Conservation (phyloP, 768 basidiomycete genomes). For the Asterophora lycoperdoides region DNA sequence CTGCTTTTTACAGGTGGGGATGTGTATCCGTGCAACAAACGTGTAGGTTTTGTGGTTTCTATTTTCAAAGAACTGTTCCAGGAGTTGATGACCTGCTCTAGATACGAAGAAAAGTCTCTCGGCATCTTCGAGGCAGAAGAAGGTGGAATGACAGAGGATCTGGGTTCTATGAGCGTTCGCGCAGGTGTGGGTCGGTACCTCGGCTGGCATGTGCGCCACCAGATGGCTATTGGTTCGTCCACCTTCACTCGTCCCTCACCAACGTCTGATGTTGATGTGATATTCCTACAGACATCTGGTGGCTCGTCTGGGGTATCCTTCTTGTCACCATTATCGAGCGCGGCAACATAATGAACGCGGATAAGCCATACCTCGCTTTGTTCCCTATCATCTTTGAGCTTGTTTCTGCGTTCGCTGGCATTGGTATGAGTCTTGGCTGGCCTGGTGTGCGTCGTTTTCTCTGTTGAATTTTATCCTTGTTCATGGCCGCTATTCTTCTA, state of each 20-base stretch:
- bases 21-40: conserved; percentile 65
- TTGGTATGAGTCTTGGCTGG: conserved; percentile 67
- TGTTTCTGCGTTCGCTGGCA: conserved; percentile 63
- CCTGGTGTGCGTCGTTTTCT: conserved; percentile 31
- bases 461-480: not conserved
- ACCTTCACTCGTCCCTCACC: not conserved
- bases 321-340: conserved; percentile 69
- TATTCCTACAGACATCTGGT: conserved; percentile 62
- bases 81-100: conserved; percentile 13
- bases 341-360: conserved; percentile 48
- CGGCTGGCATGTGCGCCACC: conserved; percentile 59
- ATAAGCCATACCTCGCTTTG: conserved; percentile 60
- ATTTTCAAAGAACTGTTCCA: not conserved
- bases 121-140: conserved; percentile 56
- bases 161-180: conserved; percentile 31
- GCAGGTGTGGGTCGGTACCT: conserved; percentile 44
- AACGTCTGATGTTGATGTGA: not conserved
- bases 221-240: conserved; percentile 50
- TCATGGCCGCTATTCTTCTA: conserved; percentile 10
- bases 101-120: conserved; percentile 69
- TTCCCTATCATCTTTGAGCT: conserved; percentile 59
- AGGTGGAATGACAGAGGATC: conserved; percentile 40
- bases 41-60: conserved; percentile 35
- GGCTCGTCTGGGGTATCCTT: conserved; percentile 72
- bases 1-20: conserved; percentile 37